A percentile compares a stretch with the other conserved stretches of the same genome.
These are phyloP conservation scores for Sporothrix sp. DNA, from an alignment of 2,329 filamentous ascomycete species.

Conservation along the genomic window DNA sequence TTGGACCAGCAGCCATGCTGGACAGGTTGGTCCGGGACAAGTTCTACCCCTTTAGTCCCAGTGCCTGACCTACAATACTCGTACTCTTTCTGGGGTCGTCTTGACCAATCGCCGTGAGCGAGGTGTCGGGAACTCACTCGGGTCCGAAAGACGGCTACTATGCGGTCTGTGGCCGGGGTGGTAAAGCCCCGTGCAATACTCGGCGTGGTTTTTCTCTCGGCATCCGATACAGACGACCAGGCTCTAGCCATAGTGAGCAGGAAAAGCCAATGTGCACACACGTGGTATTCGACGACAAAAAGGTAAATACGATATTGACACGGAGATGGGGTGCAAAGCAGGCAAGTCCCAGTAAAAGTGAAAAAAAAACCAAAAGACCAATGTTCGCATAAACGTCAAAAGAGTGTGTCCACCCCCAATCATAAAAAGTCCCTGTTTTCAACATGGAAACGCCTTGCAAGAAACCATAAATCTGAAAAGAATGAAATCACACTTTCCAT, in stretches of 20 bases:
- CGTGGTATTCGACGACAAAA: neutral
- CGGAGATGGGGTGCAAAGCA: neutral
- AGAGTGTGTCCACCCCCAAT: conserved; percentile 5
- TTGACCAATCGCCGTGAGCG: too few relatives aligned
- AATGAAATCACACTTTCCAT: neutral
- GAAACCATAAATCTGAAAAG: neutral
- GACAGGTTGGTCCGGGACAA: too few relatives aligned
- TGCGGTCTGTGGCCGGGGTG: too few relatives aligned
- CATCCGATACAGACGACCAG: too few relatives aligned
- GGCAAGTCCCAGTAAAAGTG: neutral
- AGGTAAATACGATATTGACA: neutral
- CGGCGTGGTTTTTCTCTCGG: too few relatives aligned
- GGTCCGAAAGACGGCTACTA: too few relatives aligned
- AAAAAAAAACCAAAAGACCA: neutral
- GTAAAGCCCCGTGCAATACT: too few relatives aligned
- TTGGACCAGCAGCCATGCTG: neutral
- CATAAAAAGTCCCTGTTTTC: neutral
- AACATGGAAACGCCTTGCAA: conserved; percentile 3
- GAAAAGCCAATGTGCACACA: neutral
- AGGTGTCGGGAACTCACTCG: too few relatives aligned
- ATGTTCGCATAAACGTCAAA: neutral
- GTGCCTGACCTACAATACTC: too few relatives aligned
- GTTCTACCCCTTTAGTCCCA: too few relatives aligned
- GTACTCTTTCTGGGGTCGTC: too few relatives aligned
- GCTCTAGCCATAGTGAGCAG: too few relatives aligned